These are phyloP conservation scores for Plasmodium reichenowi DNA, from an alignment of 169 alveolate genomes.

Conservation along the genomic window DNA sequence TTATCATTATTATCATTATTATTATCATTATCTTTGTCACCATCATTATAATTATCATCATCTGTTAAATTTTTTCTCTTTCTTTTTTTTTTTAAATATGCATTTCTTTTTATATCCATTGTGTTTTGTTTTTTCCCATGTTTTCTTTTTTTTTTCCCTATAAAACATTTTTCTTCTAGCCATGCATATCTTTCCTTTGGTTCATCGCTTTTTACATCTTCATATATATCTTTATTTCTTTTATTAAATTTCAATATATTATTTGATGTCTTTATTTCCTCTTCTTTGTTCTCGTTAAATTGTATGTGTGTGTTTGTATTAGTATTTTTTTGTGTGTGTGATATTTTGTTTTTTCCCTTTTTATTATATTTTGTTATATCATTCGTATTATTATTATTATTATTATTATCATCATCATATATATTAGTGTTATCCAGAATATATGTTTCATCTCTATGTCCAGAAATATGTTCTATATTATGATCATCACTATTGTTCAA, in stretches of 20 bases:
- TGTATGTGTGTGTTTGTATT: too few species aligned
- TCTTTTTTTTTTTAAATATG: conserved; percentile 4
- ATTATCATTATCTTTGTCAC: background rate
- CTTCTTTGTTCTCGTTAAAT: background rate
- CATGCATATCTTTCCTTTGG: background rate
- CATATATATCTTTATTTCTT: background rate
- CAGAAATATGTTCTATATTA: too few species aligned
- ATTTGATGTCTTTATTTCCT: background rate
- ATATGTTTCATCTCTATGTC: too few species aligned
- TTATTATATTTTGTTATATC: background rate
- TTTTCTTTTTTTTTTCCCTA: conserved; percentile 8
- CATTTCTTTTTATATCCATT: conserved; percentile 2
- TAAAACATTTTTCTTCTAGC: background rate
- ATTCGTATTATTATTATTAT: background rate
- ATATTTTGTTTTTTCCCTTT: too few species aligned
- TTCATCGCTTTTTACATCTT: background rate
- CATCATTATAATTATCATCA: background rate
- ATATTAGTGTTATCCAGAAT: too few species aligned
- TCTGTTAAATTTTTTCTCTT: conserved; percentile 4
- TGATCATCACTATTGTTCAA: too few species aligned
- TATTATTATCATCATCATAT: too few species aligned
- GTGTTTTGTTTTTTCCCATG: background rate
- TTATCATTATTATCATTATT: too few species aligned
- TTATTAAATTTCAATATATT: background rate
- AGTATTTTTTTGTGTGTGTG: too few species aligned